Conservation (phyloP, 768 basidiomycete species). For the Naganishia vishniacii region DNA sequence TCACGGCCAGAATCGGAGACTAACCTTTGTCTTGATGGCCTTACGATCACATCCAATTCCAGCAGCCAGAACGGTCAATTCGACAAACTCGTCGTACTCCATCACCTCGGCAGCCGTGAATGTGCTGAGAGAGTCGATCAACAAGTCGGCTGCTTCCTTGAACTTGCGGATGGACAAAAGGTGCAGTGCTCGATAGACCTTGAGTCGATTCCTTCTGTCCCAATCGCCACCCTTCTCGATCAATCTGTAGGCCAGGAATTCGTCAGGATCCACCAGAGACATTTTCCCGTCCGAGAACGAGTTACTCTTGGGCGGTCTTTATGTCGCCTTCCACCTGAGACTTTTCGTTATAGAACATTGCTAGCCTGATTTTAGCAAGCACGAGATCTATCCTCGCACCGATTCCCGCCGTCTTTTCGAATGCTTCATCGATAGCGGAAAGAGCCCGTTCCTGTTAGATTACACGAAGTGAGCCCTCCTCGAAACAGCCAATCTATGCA, state of each 20-base stretch:
- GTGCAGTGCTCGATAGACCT: constrained; percentile 87
- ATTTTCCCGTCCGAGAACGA: no score
- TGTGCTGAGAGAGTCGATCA: constrained; percentile 85
- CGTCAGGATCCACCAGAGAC: no score
- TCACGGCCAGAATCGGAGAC: constrained; percentile 11
- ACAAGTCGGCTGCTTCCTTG: constrained; percentile 72
- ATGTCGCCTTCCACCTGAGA: constrained; percentile 66
- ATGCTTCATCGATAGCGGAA: constrained; percentile 71
- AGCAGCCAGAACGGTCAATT: constrained; percentile 72
- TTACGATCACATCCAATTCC: constrained; percentile 70
- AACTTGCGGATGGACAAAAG: constrained; percentile 84
- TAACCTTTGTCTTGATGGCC: constrained; percentile 85
- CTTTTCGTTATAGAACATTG: constrained; percentile 80
- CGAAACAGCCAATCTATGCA: background rate
- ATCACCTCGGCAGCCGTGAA: constrained; percentile 90
- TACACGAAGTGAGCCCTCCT: background rate
- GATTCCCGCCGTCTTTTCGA: constrained; percentile 86
- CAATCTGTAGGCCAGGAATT: constrained; percentile 56
- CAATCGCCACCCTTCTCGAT: constrained; percentile 96
- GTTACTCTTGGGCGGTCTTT: constrained; percentile 73
- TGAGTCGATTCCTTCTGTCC: constrained; percentile 92
- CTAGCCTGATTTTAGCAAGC: constrained; percentile 78
- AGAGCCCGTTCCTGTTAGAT: constrained; percentile 65
- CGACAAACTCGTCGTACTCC: constrained; percentile 82
- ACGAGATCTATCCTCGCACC: constrained; percentile 91